Conservation (phyloP, 2,329 filamentous ascomycete genomes). For the Colletotrichum sp. region DNA sequence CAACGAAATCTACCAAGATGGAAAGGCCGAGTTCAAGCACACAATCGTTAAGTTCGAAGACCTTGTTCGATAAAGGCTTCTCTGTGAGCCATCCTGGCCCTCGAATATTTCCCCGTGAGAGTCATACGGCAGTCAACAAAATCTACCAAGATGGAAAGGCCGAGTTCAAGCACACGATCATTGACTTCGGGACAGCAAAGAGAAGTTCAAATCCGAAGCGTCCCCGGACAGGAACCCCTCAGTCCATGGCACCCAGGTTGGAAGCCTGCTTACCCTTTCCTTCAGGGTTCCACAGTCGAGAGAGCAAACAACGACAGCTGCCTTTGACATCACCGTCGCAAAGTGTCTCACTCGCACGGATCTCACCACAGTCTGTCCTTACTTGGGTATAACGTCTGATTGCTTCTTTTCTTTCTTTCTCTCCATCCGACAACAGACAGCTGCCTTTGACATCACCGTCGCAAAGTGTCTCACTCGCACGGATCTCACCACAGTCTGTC, state of each 20-base stretch:
- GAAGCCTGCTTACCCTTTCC: neutral
- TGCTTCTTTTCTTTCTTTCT: neutral
- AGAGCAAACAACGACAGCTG: neutral
- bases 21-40: too few relatives aligned
- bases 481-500: neutral
- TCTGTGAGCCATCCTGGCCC: too few relatives aligned
- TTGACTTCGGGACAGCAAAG: too few relatives aligned
- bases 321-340: conserved; percentile 11
- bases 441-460: conserved; percentile 9
- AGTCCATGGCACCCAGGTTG: neutral
- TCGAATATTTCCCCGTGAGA: too few relatives aligned
- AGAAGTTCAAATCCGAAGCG: too few relatives aligned
- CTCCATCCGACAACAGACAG: neutral
- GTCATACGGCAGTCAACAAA: too few relatives aligned
- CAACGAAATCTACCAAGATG: too few relatives aligned
- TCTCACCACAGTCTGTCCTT: neutral
- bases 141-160: too few relatives aligned
- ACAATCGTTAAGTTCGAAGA: too few relatives aligned
- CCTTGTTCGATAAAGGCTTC: too few relatives aligned
- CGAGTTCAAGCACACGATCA: too few relatives aligned
- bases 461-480: conserved; percentile 9
- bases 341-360: conserved; percentile 5
- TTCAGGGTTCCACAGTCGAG: neutral
- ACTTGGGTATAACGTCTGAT: neutral
- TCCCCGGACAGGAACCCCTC: too few relatives aligned